Evolutionary conservation across 1,139 yeast genomes (phyloP), one percentile per base, ranked within the genome.

Genomic region (Yamadazyma songkhlaensis): DNA sequence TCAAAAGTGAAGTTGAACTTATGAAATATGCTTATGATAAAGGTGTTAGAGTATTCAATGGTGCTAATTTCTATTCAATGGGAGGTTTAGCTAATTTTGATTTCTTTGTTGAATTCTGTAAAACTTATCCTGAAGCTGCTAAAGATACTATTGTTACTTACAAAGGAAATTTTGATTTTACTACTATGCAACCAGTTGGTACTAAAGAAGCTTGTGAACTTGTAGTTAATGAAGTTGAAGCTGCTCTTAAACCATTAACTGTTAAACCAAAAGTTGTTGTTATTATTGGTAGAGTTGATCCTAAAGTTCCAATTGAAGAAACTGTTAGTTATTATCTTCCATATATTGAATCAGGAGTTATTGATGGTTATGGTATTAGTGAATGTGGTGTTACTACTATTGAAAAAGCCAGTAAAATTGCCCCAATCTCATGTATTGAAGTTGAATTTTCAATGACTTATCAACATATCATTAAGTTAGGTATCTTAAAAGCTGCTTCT

Each of bases 1-100:
- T 61, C 23, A 75, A 69, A 29, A 61, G 67, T 38, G 68, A 79
- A 2, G 59, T 77, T 41, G 69, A 67, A 25, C 54, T 70, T n/a
- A 59, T 79, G 53, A 67, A 70, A 43, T 62, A 60, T 30, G 78
- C 78, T 9, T 50, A 55, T 30, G 42, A 45, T 14, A 29, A 29
- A 17, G 31, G 31, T 24, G 72, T 72, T 40, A 74, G 72, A 21
- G 70, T 83, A 41, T 62, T 85, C 61, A 86, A 86, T 52, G 78
- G 77, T 22, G 95, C 94, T 42, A 92, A 83, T 48, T 84, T 86
- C 54, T 87, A 87, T 25, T 24, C 24, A 9, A 17, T 51, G 94
- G 95, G 94, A 17, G 59, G 67, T 32, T 59, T 64, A 35, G 67
- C 73, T 32, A 62, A 59, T 37, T 58, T 62, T 44, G 62, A 72